Percentiles rank a stretch among this genome's conserved stretches.
phyloP scores from a whole-genome alignment of 1,284 basidiomycete genomes.

The Ceratobasidium sp. region DNA sequence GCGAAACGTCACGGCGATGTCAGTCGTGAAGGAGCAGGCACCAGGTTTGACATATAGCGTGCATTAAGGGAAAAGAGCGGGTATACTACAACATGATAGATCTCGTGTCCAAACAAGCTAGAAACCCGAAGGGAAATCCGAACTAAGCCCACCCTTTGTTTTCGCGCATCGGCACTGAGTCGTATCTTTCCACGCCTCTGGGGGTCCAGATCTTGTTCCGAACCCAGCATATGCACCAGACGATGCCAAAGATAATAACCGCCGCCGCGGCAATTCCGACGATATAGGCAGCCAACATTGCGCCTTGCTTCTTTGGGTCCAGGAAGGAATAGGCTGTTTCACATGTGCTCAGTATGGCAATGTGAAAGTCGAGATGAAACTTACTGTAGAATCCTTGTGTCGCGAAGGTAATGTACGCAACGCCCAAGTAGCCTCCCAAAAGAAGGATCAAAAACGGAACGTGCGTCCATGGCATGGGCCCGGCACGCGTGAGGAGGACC shows the following conservation, averaged over 20 bases:
- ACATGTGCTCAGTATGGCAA: neutral
- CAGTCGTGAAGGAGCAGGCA: neutral
- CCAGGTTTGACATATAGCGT: too few species aligned
- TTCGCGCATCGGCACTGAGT: slow-evolving; percentile 3
- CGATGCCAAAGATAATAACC: slow-evolving; percentile 55
- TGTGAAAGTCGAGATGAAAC: slow-evolving; percentile 45
- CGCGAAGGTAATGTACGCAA: slow-evolving; percentile 67
- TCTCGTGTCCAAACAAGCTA: neutral
- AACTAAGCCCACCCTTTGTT: neutral
- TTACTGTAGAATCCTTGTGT: slow-evolving; percentile 68
- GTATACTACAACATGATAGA: neutral
- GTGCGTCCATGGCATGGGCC: slow-evolving; percentile 62
- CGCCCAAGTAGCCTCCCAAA: slow-evolving; percentile 64
- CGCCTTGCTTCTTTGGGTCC: slow-evolving; percentile 50
- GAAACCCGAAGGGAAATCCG: neutral
- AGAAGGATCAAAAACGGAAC: slow-evolving; percentile 57
- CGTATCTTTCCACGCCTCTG: slow-evolving; percentile 23
- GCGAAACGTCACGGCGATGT: neutral
- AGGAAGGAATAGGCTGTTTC: slow-evolving; percentile 57
- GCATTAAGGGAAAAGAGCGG: too few species aligned
- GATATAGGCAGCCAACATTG: slow-evolving; percentile 58
- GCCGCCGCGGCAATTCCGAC: slow-evolving; percentile 59
- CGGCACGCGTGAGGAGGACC: slow-evolving; percentile 59
- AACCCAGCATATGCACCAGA: slow-evolving; percentile 43
- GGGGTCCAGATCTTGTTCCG: slow-evolving; percentile 29